A percentile compares a stretch with the other conserved stretches of the same genome.
Evolutionary conservation across 768 basidiomycete species (phyloP).

Genomic region (Panaeolus papilionaceus): DNA sequence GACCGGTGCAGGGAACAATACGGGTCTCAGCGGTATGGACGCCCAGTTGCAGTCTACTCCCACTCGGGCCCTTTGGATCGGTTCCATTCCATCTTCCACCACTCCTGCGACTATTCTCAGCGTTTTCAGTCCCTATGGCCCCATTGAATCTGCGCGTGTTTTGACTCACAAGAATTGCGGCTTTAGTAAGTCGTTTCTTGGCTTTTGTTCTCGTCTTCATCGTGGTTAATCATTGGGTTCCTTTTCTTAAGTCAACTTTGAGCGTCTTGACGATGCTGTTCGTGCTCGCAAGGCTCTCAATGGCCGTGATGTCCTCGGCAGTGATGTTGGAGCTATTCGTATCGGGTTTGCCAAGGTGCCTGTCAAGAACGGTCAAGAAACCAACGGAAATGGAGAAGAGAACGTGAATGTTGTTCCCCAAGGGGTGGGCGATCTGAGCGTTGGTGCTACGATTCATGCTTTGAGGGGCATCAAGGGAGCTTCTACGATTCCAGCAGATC

Average conservation of each 20-base stretch:
- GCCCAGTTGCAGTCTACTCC: slow-evolving; percentile 90
- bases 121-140: slow-evolving; percentile 96
- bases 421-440: slow-evolving; percentile 84
- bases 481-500: slow-evolving; percentile 88
- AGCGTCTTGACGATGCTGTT: slow-evolving; percentile 95
- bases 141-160: slow-evolving; percentile 96
- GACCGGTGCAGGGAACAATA: slow-evolving; percentile 44
- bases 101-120: slow-evolving; percentile 94
- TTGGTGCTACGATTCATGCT: slow-evolving; percentile 88
- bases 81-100: slow-evolving; percentile 94
- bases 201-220: slow-evolving; percentile 18
- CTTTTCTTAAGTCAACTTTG: slow-evolving; percentile 81
- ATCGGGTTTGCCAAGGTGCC: slow-evolving; percentile 98
- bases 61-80: slow-evolving; percentile 96
- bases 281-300: slow-evolving; percentile 95
- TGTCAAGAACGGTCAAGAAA: slow-evolving; percentile 83
- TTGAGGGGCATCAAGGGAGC: slow-evolving; percentile 91
- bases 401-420: slow-evolving; percentile 71
- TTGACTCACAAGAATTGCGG: slow-evolving; percentile 98
- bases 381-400: slow-evolving; percentile 64
- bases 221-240: neutral
- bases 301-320: slow-evolving; percentile 93
- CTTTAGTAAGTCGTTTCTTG: slow-evolving; percentile 62
- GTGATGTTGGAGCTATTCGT: slow-evolving; percentile 95
- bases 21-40: slow-evolving; percentile 73